These are phyloP conservation scores for Ceratocystis albifundus DNA, from an alignment of 2,329 filamentous ascomycete species.

Conservation along the genomic window DNA sequence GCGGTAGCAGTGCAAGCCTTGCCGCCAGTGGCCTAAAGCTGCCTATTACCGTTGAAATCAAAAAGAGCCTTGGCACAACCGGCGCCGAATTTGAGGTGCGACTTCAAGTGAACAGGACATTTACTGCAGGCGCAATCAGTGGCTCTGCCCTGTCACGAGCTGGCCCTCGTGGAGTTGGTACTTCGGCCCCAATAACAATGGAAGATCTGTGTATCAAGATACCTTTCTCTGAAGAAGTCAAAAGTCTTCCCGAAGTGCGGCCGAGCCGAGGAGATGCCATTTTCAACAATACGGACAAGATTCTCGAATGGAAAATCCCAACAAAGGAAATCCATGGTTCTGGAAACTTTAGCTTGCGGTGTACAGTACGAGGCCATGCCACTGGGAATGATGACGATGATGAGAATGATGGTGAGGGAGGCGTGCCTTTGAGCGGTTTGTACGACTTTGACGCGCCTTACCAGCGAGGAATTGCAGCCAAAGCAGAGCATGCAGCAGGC, in stretches of 20 bases:
- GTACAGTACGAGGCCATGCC: slow-evolving; percentile 60
- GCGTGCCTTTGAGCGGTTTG: slow-evolving; percentile 11
- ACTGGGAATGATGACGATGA: slow-evolving; percentile 40
- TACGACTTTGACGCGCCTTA: slow-evolving; percentile 21
- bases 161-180: slow-evolving; percentile 40
- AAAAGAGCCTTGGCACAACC: slow-evolving; percentile 60
- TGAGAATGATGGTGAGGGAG: slow-evolving; percentile 37
- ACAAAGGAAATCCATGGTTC: slow-evolving; percentile 61
- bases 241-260: slow-evolving; percentile 72
- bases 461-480: slow-evolving; percentile 11
- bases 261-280: slow-evolving; percentile 72
- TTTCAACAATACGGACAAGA: slow-evolving; percentile 60
- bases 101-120: slow-evolving; percentile 57
- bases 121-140: slow-evolving; percentile 31
- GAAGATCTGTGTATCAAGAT: slow-evolving; percentile 70
- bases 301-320: slow-evolving; percentile 73
- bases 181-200: slow-evolving; percentile 40
- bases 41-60: slow-evolving; percentile 70
- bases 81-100: slow-evolving; percentile 85
- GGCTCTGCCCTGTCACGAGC: slow-evolving; percentile 30
- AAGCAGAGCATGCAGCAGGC: slow-evolving; percentile 27
- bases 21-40: slow-evolving; percentile 58
- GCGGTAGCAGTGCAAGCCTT: slow-evolving; percentile 41
- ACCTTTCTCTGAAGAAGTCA: slow-evolving; percentile 65
- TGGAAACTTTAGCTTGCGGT: slow-evolving; percentile 62